Percentiles rank a stretch among this genome's conserved stretches.
These are phyloP conservation scores for Blastobotrys terrestris DNA, from an alignment of 805 yeast species.

Conservation along the genomic window DNA sequence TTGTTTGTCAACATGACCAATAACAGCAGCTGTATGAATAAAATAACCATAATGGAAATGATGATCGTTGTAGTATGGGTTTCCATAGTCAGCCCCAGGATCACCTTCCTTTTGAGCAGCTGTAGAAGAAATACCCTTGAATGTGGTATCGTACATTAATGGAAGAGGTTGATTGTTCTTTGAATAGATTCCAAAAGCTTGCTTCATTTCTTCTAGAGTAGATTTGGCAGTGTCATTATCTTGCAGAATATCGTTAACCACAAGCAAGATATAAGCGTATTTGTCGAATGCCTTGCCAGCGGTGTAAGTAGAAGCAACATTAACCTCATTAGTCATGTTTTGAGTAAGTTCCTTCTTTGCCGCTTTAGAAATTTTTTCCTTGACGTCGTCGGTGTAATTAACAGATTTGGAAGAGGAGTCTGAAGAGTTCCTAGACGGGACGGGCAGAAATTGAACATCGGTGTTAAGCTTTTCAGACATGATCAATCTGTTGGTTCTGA, in stretches of 20 bases:
- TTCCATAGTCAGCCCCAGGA: slow-evolving; percentile 61
- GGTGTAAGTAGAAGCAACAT: slow-evolving; percentile 81
- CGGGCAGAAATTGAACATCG: slow-evolving; percentile 46
- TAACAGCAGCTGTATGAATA: slow-evolving; percentile 74
- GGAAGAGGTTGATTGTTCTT: slow-evolving; percentile 65
- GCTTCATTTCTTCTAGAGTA: slow-evolving; percentile 53
- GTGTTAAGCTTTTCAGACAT: slow-evolving; percentile 38
- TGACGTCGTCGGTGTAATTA: slow-evolving; percentile 33
- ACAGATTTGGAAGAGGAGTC: slow-evolving; percentile 30
- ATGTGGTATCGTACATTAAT: slow-evolving; percentile 67
- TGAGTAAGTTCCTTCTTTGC: slow-evolving; percentile 49
- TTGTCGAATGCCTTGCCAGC: slow-evolving; percentile 86
- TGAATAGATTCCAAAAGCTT: slow-evolving; percentile 64
- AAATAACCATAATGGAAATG: slow-evolving; percentile 87
- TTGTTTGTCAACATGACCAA: slow-evolving; percentile 53
- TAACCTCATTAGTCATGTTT: slow-evolving; percentile 53
- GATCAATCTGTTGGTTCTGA: slow-evolving; percentile 27
- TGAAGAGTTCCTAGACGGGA: slow-evolving; percentile 30
- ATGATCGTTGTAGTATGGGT: slow-evolving; percentile 74
- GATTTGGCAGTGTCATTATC: slow-evolving; percentile 46
- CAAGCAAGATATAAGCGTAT: slow-evolving; percentile 80
- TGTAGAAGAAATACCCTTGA: slow-evolving; percentile 37
- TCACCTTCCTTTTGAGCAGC: slow-evolving; percentile 27
- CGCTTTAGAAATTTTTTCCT: slow-evolving; percentile 35
- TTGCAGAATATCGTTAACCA: slow-evolving; percentile 57